phyloP scores from a whole-genome alignment of 2,329 filamentous ascomycete species.

The Ceratocystis alfenasii region DNA sequence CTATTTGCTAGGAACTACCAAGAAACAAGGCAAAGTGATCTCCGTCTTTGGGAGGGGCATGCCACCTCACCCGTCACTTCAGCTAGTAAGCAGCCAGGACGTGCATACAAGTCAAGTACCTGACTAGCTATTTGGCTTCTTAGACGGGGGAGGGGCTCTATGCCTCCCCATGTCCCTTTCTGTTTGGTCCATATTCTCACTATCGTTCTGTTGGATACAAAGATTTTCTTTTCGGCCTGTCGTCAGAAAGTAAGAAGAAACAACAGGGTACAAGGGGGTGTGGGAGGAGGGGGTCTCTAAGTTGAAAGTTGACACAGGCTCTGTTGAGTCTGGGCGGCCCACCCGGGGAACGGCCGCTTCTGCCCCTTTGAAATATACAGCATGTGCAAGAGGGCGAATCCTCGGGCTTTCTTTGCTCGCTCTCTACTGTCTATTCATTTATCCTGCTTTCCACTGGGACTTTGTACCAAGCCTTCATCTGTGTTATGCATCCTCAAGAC shows the following conservation, averaged over 20 bases:
- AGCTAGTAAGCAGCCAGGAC: slow-evolving; percentile 5
- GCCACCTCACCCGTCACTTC: neutral
- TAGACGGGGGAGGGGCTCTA: neutral
- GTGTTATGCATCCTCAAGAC: neutral
- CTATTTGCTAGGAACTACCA: neutral
- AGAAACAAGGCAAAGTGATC: neutral
- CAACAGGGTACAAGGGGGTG: neutral
- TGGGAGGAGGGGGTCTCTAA: neutral
- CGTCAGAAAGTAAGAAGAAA: slow-evolving; percentile 8
- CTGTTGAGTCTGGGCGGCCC: neutral
- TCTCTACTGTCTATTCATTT: neutral
- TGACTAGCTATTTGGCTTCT: neutral
- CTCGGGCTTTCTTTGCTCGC: neutral
- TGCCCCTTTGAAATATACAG: neutral
- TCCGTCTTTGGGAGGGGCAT: neutral
- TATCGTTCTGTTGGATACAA: neutral
- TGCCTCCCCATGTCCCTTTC: neutral
- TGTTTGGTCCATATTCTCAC: neutral
- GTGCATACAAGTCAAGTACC: slow-evolving; percentile 4
- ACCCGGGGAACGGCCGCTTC: neutral
- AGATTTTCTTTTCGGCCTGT: slow-evolving; percentile 3
- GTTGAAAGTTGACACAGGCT: neutral
- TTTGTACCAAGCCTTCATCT: neutral
- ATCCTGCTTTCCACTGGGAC: neutral
- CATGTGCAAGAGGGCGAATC: neutral